A percentile compares a stretch with the other conserved stretches of the same genome.
These are phyloP conservation scores for Lanmaoa rubissima DNA, from an alignment of 768 basidiomycete genomes.

Conservation along the genomic window DNA sequence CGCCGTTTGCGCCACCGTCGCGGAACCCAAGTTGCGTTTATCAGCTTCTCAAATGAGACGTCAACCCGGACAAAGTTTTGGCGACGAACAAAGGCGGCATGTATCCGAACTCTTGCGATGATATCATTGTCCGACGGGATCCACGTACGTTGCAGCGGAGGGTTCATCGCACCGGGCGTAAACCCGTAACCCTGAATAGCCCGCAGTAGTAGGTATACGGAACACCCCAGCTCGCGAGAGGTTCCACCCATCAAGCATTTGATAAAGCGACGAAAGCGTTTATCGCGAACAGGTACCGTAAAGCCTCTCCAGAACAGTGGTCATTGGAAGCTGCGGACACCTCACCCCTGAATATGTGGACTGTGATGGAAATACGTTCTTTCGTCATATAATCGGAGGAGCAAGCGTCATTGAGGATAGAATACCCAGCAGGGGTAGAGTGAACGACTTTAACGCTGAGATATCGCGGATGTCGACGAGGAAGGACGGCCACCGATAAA, in stretches of 20 bases:
- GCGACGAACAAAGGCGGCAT: background rate
- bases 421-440: conserved; percentile 4
- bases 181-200: conserved; percentile 13
- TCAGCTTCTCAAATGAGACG: background rate
- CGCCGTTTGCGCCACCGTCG: background rate
- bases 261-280: background rate
- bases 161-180: background rate
- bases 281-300: background rate
- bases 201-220: conserved; percentile 2
- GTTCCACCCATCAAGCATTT: background rate
- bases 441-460: conserved; percentile 4
- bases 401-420: background rate
- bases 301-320: background rate
- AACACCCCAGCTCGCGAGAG: background rate
- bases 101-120: background rate
- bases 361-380: background rate
- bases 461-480: conserved; percentile 10
- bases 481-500: conserved; percentile 4
- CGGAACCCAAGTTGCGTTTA: background rate
- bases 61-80: background rate
- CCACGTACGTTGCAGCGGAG: background rate
- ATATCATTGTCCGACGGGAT: conserved; percentile 6
- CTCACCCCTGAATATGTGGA: conserved; percentile 1
- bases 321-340: background rate
- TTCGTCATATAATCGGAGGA: background rate